Percentiles rank a stretch among this genome's conserved stretches.
These are phyloP conservation scores for Cyathus striatus DNA, from an alignment of 768 basidiomycete species.

Conservation along the genomic window DNA sequence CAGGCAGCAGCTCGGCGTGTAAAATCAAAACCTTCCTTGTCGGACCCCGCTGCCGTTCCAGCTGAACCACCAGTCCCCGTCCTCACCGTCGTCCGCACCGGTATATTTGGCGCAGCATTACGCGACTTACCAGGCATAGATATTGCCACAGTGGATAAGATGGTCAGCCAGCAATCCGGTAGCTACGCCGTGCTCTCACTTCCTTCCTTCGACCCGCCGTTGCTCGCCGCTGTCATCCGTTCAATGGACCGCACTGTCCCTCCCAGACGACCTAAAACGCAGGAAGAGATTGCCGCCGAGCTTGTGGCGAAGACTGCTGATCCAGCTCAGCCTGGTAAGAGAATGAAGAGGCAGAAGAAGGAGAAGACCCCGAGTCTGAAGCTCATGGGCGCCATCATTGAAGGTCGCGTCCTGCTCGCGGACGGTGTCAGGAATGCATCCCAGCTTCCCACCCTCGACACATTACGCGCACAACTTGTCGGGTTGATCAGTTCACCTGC, in stretches of 20 bases:
- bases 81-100: slow-evolving; percentile 70
- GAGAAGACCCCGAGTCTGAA: slow-evolving; percentile 59
- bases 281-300: slow-evolving; percentile 44
- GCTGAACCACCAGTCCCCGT: slow-evolving; percentile 34
- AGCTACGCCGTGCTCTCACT: slow-evolving; percentile 62
- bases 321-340: slow-evolving; percentile 64
- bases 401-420: slow-evolving; percentile 64
- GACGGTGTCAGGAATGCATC: slow-evolving; percentile 57
- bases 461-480: slow-evolving; percentile 76
- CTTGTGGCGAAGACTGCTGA: slow-evolving; percentile 55
- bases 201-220: slow-evolving; percentile 67
- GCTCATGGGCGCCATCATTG: slow-evolving; percentile 76
- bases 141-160: slow-evolving; percentile 37
- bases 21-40: slow-evolving; percentile 30
- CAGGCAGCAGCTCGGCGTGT: slow-evolving; percentile 45
- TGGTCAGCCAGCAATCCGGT: slow-evolving; percentile 55
- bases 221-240: slow-evolving; percentile 61
- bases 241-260: slow-evolving; percentile 66
- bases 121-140: slow-evolving; percentile 55
- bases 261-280: slow-evolving; percentile 45
- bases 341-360: slow-evolving; percentile 55
- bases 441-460: slow-evolving; percentile 73
- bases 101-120: slow-evolving; percentile 75
- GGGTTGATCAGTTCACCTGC: slow-evolving; percentile 77
- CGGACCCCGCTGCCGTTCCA: slow-evolving; percentile 22